phyloP scores from a whole-genome alignment of 1,284 basidiomycete genomes.

The Entoloma clypeatum region DNA sequence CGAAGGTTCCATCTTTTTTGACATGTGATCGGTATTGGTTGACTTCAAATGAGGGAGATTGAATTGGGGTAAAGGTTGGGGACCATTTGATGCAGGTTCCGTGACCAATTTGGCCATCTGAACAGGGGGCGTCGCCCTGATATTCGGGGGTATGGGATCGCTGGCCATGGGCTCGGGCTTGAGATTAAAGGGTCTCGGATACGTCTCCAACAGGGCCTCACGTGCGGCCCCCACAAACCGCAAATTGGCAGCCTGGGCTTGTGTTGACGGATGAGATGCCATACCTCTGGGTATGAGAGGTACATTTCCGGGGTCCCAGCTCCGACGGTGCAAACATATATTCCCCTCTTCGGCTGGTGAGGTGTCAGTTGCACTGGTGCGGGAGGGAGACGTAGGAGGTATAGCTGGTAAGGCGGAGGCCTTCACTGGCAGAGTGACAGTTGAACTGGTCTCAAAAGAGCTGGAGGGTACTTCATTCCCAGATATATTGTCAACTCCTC shows the following conservation, averaged over 20 bases:
- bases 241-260: conserved; percentile 26
- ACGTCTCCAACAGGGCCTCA: conserved; percentile 6
- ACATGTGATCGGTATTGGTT: not conserved
- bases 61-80: not conserved
- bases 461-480: too few species aligned
- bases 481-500: too few species aligned
- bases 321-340: conserved; percentile 20
- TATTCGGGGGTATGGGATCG: conserved; percentile 3
- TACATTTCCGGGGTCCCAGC: conserved; percentile 24
- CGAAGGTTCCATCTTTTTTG: not conserved
- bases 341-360: conserved; percentile 1
- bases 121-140: not conserved
- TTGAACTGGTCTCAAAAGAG: too few species aligned
- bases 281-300: conserved; percentile 18
- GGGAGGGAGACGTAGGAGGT: not conserved
- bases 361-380: not conserved
- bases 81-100: not conserved
- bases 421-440: not conserved
- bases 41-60: not conserved
- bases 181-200: too few species aligned
- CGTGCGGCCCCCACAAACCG: conserved; percentile 20
- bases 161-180: not conserved
- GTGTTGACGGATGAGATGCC: conserved; percentile 16
- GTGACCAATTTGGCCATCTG: conserved; percentile 7
- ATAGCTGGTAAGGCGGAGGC: not conserved